These are phyloP conservation scores for Pyracantha coccinea DNA, from an alignment of 331 rosid genomes.

Conservation along the genomic window DNA sequence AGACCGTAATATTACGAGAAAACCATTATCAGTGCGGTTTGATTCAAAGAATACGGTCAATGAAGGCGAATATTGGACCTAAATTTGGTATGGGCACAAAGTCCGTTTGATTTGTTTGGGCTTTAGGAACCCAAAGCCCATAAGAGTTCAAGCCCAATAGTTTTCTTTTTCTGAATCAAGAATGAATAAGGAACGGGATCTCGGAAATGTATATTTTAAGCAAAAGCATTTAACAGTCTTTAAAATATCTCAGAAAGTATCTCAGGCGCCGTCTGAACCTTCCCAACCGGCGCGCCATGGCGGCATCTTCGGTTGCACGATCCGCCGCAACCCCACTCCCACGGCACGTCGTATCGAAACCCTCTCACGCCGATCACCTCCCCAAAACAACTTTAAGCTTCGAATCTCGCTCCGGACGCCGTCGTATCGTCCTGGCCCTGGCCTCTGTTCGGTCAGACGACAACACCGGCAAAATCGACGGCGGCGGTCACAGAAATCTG, in stretches of 20 bases:
- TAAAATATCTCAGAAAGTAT: neutral
- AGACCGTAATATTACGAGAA: no score
- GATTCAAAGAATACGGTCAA: neutral
- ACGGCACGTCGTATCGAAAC: constrained; percentile 6
- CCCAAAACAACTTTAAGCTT: neutral
- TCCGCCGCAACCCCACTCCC: constrained; percentile 25
- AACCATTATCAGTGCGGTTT: neutral
- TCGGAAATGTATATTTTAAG: neutral
- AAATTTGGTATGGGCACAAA: neutral
- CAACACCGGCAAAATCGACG: neutral
- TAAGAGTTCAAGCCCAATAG: neutral
- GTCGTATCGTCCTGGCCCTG: constrained; percentile 19
- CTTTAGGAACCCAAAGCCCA: neutral
- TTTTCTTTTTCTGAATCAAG: no score
- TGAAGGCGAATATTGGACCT: neutral
- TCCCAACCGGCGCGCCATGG: constrained; percentile 26
- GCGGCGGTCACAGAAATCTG: neutral
- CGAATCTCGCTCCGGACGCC: constrained; percentile 13
- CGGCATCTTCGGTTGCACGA: constrained; percentile 25
- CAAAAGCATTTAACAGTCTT: neutral
- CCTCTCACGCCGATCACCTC: constrained; percentile 16
- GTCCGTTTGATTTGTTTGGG: neutral
- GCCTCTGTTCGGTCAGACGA: constrained; percentile 19
- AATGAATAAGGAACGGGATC: neutral
- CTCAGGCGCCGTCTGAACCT: neutral